These are phyloP conservation scores for Candida suzukii DNA, from an alignment of 805 yeast genomes.

Conservation along the genomic window DNA sequence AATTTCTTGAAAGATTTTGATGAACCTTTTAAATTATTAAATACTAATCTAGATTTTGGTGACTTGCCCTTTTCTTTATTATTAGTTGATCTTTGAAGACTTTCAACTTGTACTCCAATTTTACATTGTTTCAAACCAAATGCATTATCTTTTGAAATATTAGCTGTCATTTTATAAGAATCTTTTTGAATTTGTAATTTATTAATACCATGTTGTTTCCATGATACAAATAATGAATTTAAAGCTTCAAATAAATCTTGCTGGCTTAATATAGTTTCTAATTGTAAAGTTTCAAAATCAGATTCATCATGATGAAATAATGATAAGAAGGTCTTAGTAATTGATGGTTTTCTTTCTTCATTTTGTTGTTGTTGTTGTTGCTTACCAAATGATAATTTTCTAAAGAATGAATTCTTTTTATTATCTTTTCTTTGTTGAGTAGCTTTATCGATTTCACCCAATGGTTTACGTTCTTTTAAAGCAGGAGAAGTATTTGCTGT, in stretches of 20 bases:
- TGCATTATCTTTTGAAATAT: conserved; percentile 53
- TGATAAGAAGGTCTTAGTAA: conserved; percentile 29
- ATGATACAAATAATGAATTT: conserved; percentile 51
- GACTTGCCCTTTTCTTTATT: conserved; percentile 20
- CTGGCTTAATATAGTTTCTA: conserved; percentile 29
- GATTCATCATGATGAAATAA: conserved; percentile 27
- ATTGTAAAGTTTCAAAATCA: conserved; percentile 26
- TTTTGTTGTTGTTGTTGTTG: conserved; percentile 12
- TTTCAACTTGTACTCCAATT: conserved; percentile 47
- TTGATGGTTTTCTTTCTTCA: conserved; percentile 12
- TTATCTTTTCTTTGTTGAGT: conserved; percentile 1
- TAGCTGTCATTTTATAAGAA: conserved; percentile 46
- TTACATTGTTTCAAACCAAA: conserved; percentile 57
- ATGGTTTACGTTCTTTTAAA: conserved; percentile 13
- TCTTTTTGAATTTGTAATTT: conserved; percentile 40
- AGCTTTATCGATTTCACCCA: conserved; percentile 14
- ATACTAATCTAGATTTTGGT: conserved; percentile 41
- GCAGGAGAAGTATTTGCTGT: conserved; percentile 4
- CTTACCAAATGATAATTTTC: conserved; percentile 45
- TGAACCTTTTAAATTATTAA: conserved; percentile 62
- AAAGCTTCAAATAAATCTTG: conserved; percentile 61
- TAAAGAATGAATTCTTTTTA: conserved; percentile 27
- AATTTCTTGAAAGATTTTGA: conserved; percentile 52
- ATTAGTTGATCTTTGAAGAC: conserved; percentile 22
- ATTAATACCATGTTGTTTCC: conserved; percentile 67